These are phyloP conservation scores for Begonia loranthoides DNA, from an alignment of 306 rosid genomes.

Conservation along the genomic window DNA sequence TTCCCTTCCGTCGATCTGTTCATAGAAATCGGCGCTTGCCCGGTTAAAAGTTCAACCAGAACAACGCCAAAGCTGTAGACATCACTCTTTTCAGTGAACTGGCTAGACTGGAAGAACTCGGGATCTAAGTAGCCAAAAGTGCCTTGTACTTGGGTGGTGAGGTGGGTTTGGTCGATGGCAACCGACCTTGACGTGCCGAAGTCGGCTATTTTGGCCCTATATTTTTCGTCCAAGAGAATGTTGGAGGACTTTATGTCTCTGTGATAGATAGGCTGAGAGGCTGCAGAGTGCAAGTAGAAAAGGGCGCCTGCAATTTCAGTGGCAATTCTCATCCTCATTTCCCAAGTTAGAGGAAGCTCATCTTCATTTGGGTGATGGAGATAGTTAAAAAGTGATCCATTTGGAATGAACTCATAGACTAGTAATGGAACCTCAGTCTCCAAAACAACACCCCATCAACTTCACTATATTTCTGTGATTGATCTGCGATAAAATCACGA, in stretches of 20 bases:
- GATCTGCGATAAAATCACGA: constrained; percentile 32
- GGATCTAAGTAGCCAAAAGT: constrained; percentile 67
- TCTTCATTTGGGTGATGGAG: constrained; percentile 18
- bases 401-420: constrained; percentile 45
- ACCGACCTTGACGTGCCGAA: constrained; percentile 52
- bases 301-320: constrained; percentile 60
- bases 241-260: constrained; percentile 53
- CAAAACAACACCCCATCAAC: constrained; percentile 41
- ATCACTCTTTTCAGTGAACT: constrained; percentile 35
- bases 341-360: constrained; percentile 26
- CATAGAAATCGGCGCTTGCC: constrained; percentile 25
- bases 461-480: constrained; percentile 35
- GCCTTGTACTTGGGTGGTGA: constrained; percentile 43
- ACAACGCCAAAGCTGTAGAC: constrained; percentile 47
- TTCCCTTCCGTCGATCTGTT: constrained; percentile 14
- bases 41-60: constrained; percentile 39
- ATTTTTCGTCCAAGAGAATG: constrained; percentile 36
- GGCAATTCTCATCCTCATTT: constrained; percentile 31
- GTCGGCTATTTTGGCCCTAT: constrained; percentile 17
- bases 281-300: constrained; percentile 50
- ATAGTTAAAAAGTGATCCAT: constrained; percentile 39
- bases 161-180: constrained; percentile 38
- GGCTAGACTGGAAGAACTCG: constrained; percentile 40
- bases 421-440: constrained; percentile 41
- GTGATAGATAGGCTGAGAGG: constrained; percentile 45